Evolutionary conservation across 306 rosid genomes (phyloP), one percentile per base, ranked within the genome.

Genomic region (Clitoria ternatea): DNA sequence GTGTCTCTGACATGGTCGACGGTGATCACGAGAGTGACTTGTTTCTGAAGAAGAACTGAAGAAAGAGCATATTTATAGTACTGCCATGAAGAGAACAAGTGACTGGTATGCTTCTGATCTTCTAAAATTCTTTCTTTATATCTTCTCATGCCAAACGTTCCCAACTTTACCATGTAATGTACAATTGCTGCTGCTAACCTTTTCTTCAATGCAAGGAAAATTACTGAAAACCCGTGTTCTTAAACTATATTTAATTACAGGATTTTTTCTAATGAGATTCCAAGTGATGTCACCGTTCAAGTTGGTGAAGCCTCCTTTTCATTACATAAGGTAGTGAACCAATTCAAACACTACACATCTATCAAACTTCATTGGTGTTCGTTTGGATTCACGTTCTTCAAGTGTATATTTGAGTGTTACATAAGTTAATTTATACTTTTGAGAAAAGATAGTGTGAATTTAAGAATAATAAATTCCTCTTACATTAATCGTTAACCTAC

Each of bases 191-290:
- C 27, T 73, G 52, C 50, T 49, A 48, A 50, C 17, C 8, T 44
- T 42, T 30, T 54, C 23, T 36, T 50, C 30, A 13, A 74, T 24
- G 48, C 12, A 45, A 69, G 7, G 52, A 53, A 22, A 68, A 78
- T 52, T 30, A 44, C 19, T 75, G 43, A 30, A 18, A 45, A 22
- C 37, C 4, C 43, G 0, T 27, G 48, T n/a, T n/a, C 69, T 70
- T 77, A 61, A 66, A 69, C 53, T 79, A 76, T 79, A 76, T 48
- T 71, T 55, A 8, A 33, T 70, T 49, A 3, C 79, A 94, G 98
- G 98, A 88, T 85, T 83, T 89, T 83, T 39, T 89, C 97, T 42
- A 92, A 91, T 72, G 98, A 91, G 80, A 84, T 94, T 82, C 97
- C 95, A 2, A 89, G 95, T 33, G 98, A 94, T 80, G 66, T 94